These are phyloP conservation scores for Phyllosticta citribraziliensis DNA, from an alignment of 2,329 filamentous ascomycete species.

Conservation along the genomic window DNA sequence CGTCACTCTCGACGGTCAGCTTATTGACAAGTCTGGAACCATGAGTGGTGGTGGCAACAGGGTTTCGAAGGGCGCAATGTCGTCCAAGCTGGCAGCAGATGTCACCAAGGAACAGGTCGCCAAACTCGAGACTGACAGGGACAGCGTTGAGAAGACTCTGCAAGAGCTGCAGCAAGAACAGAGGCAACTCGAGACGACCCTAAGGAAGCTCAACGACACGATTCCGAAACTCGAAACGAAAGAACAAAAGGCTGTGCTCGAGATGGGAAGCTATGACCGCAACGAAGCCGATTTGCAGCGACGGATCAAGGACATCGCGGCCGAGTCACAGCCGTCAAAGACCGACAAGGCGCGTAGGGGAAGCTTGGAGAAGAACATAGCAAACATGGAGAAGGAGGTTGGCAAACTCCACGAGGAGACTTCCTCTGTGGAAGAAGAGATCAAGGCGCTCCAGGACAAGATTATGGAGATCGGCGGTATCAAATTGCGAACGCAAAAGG, in stretches of 20 bases:
- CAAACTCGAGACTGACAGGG: constrained; percentile 79
- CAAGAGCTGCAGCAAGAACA: constrained; percentile 77
- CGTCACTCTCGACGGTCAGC: constrained; percentile 85
- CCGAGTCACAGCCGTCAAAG: constrained; percentile 71
- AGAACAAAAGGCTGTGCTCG: constrained; percentile 82
- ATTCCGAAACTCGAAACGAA: constrained; percentile 80
- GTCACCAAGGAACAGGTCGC: constrained; percentile 79
- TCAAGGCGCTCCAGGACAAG: constrained; percentile 85
- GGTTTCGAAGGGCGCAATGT: constrained; percentile 90
- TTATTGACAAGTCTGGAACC: constrained; percentile 96
- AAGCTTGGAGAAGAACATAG: constrained; percentile 67
- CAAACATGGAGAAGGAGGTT: constrained; percentile 65
- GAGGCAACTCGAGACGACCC: constrained; percentile 62
- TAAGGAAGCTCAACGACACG: constrained; percentile 64
- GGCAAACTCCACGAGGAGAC: constrained; percentile 74
- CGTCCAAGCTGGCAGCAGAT: constrained; percentile 83
- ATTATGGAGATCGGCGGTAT: constrained; percentile 98
- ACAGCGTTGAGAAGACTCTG: constrained; percentile 73
- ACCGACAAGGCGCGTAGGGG: constrained; percentile 66
- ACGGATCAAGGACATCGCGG: constrained; percentile 73
- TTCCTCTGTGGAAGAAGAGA: constrained; percentile 83
- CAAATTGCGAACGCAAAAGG: constrained; percentile 78
- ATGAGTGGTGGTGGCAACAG: constrained; percentile 96
- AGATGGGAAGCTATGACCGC: constrained; percentile 72
- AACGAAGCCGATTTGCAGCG: constrained; percentile 78